phyloP scores from a whole-genome alignment of 352 stramenopile species.

The Pythium plurisporium region DNA sequence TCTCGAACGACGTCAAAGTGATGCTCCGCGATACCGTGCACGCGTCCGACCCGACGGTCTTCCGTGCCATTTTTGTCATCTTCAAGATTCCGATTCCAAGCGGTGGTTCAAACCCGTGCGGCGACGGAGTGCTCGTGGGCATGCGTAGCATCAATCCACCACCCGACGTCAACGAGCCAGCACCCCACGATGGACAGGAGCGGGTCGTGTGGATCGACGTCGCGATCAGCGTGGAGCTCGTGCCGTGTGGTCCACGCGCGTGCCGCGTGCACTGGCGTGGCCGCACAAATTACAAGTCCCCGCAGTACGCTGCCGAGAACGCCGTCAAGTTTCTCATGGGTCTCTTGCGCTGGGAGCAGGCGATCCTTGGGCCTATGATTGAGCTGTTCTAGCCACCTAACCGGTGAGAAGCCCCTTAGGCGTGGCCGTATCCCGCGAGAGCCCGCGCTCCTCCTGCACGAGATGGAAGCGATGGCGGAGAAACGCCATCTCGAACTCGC shows the following conservation, averaged over 20 bases:
- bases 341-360: constrained; percentile 19
- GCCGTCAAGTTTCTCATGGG: constrained; percentile 26
- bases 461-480: constrained; percentile 76
- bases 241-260: not conserved
- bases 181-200: not conserved
- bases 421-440: constrained; percentile 55
- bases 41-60: constrained; percentile 28
- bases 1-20: constrained; percentile 24
- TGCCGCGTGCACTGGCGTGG: constrained; percentile 17
- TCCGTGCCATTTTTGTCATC: constrained; percentile 32
- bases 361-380: constrained; percentile 13
- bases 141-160: constrained; percentile 36
- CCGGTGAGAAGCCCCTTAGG: constrained; percentile 23
- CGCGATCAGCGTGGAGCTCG: constrained; percentile 28
- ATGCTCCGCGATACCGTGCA: constrained; percentile 33
- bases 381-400: constrained; percentile 19
- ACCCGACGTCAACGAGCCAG: constrained; percentile 7
- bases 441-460: constrained; percentile 58
- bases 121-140: constrained; percentile 22
- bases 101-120: not conserved
- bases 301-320: constrained; percentile 25
- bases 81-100: constrained; percentile 19
- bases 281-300: constrained; percentile 25
- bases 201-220: constrained; percentile 35
- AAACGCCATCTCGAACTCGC: constrained; percentile 81